Evolutionary conservation across 176 grass and related monocot species (phyloP).

Genomic region (Elymus sibiricus): DNA sequence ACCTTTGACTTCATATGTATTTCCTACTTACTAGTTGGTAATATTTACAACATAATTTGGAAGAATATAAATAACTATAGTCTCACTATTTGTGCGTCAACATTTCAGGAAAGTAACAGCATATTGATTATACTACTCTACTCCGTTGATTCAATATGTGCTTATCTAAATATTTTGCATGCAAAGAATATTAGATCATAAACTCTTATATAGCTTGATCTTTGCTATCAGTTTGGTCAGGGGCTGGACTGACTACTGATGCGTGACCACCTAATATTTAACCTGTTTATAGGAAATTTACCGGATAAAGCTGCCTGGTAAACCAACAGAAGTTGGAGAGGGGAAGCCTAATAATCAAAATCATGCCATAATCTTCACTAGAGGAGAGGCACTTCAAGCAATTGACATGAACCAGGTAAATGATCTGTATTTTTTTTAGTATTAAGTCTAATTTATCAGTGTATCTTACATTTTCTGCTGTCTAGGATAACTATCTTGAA

Average conservation of each 20-base stretch:
- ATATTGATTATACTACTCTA: not conserved
- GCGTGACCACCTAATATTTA: slow-evolving; percentile 13
- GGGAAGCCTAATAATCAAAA: slow-evolving; percentile 86
- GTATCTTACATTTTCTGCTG: slow-evolving; percentile 29
- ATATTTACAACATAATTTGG: slow-evolving; percentile 19
- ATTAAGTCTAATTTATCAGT: not conserved
- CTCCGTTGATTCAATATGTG: not conserved
- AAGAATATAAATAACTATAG: not conserved
- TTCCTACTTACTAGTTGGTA: not conserved
- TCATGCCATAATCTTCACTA: slow-evolving; percentile 79
- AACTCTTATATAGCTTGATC: not conserved
- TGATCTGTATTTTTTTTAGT: not conserved
- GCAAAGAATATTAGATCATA: not conserved
- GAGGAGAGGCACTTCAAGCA: slow-evolving; percentile 80
- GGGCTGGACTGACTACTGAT: not conserved
- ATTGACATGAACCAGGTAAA: slow-evolving; percentile 84
- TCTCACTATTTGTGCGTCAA: not conserved
- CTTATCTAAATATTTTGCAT: slow-evolving; percentile 7
- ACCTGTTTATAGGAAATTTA: slow-evolving; percentile 64
- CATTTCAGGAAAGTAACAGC: slow-evolving; percentile 9
- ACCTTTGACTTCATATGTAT: not conserved
- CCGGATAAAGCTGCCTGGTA: slow-evolving; percentile 67
- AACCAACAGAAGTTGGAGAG: slow-evolving; percentile 75
- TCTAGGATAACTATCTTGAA: slow-evolving; percentile 78
- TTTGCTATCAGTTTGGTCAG: not conserved